Percentiles rank a stretch among this genome's conserved stretches.
Evolutionary conservation across 2,329 filamentous ascomycete genomes (phyloP).

Genomic region (Amphichorda felina): DNA sequence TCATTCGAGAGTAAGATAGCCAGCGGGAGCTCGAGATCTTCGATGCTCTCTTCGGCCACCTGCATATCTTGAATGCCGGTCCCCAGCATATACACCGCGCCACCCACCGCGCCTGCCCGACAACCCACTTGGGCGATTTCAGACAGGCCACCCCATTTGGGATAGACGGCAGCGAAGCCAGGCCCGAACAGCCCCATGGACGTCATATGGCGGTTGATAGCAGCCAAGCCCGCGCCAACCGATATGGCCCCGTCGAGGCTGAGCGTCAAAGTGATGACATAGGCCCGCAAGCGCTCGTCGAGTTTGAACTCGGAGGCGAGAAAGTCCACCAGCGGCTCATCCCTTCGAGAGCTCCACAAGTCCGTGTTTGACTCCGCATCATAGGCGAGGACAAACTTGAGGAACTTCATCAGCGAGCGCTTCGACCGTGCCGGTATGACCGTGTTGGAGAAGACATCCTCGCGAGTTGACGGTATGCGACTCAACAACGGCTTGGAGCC

Average conservation of each 20-base stretch:
- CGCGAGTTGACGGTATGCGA: slow-evolving; percentile 76
- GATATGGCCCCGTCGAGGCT: slow-evolving; percentile 53
- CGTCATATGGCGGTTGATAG: slow-evolving; percentile 66
- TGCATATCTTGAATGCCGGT: slow-evolving; percentile 42
- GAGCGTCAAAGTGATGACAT: slow-evolving; percentile 56
- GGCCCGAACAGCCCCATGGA: slow-evolving; percentile 83
- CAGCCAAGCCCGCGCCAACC: slow-evolving; percentile 54
- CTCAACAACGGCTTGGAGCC: slow-evolving; percentile 31
- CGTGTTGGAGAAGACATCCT: slow-evolving; percentile 79
- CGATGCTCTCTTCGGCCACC: slow-evolving; percentile 7
- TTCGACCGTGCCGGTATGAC: slow-evolving; percentile 71
- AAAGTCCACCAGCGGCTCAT: slow-evolving; percentile 44
- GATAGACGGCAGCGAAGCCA: slow-evolving; percentile 79
- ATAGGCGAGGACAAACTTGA: slow-evolving; percentile 73
- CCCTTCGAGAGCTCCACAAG: slow-evolving; percentile 46
- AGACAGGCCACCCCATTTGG: slow-evolving; percentile 84
- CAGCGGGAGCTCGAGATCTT: slow-evolving; percentile 15
- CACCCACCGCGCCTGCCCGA: slow-evolving; percentile 81
- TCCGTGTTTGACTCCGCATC: slow-evolving; percentile 43
- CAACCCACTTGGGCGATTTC: slow-evolving; percentile 89
- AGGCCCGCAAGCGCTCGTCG: slow-evolving; percentile 54
- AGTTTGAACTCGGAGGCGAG: slow-evolving; percentile 52
- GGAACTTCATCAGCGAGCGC: slow-evolving; percentile 81
- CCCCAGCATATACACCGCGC: slow-evolving; percentile 78
- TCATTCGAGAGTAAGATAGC: slow-evolving; percentile 43